Evolutionary conservation across 441 rosid species (phyloP), one percentile per base, ranked within the genome.

Genomic region (Pelargonium fulgidum): DNA sequence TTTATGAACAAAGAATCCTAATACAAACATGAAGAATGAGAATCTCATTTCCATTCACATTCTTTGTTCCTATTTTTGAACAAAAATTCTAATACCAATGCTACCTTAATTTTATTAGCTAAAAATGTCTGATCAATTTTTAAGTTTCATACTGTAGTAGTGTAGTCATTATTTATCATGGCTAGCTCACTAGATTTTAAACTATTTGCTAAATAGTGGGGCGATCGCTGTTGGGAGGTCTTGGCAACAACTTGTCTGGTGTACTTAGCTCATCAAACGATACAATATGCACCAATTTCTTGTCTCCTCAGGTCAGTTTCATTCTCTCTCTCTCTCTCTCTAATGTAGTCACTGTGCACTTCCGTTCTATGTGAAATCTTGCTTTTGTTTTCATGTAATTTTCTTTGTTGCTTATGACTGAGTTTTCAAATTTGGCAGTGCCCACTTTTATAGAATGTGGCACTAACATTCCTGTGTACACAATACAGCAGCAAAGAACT

Each of bases 401-500:
- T 29, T 29, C 36, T 3, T 29, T 29, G 36, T 29, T 29, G 2
- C 2, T 24, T 24, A 24, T 24, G 26, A 24, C 26, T 24, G 26
- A 24, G 26, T 24, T 24, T 24, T 24, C 26, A 24, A 24, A 24
- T 24, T 2, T 24, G 26, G 26, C 26, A 24, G 1, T 24, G 1
- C 26, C 26, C 26, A 24, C 26, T 24, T 24, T 24, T 24, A 24
- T 24, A 0, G 26, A 24, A 0, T 2, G 3, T 17, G n/a, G 59
- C 19, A 52, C 7, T 14, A 52, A 52, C 59, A 4, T 19, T 19
- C n/a, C 56, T 16, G n/a, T 0, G 6, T n/a, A 19, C 59, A 1
- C 20, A n/a, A 52, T 70, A 67, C 85, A 87, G 87, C 89, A 89
- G 45, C 73, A 70, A 61, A 89, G 97, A 81, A 87, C 91, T 45